These are phyloP conservation scores for Erysimum cheiranthoides DNA, from an alignment of 345 rosid genomes.

Conservation along the genomic window DNA sequence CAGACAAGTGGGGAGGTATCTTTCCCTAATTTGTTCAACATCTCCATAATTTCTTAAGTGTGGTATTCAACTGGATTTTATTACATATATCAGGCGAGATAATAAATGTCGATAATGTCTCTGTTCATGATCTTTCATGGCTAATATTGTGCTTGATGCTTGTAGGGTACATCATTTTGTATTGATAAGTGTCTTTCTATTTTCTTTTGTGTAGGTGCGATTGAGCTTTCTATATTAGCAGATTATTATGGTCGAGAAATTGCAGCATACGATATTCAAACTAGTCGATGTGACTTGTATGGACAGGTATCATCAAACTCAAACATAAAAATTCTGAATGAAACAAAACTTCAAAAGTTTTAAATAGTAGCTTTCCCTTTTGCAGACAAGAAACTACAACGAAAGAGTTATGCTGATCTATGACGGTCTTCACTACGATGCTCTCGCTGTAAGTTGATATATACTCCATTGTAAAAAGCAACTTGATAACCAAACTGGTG, in stretches of 20 bases:
- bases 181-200: constrained; percentile 11
- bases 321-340: constrained; percentile 11
- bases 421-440: constrained; percentile 96
- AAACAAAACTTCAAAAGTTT: not conserved
- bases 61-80: not conserved
- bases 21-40: not conserved
- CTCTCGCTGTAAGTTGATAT: constrained; percentile 72
- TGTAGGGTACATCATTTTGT: not conserved
- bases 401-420: constrained; percentile 93
- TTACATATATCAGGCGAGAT: not conserved
- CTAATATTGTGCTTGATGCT: not conserved
- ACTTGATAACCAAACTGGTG: not conserved
- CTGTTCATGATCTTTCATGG: constrained; percentile 18
- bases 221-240: constrained; percentile 91
- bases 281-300: constrained; percentile 87
- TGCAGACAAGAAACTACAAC: constrained; percentile 66
- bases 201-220: constrained; percentile 68
- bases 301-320: constrained; percentile 70
- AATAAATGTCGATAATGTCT: not conserved
- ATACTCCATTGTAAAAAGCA: not conserved
- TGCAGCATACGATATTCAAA: constrained; percentile 92
- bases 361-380: constrained; percentile 27
- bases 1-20: constrained; percentile 98
- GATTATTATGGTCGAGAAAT: constrained; percentile 85
- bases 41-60: not conserved